Base-by-base conservation (phyloP, 768 basidiomycete genomes). In the Candolleomyces eurysporus region DNA sequence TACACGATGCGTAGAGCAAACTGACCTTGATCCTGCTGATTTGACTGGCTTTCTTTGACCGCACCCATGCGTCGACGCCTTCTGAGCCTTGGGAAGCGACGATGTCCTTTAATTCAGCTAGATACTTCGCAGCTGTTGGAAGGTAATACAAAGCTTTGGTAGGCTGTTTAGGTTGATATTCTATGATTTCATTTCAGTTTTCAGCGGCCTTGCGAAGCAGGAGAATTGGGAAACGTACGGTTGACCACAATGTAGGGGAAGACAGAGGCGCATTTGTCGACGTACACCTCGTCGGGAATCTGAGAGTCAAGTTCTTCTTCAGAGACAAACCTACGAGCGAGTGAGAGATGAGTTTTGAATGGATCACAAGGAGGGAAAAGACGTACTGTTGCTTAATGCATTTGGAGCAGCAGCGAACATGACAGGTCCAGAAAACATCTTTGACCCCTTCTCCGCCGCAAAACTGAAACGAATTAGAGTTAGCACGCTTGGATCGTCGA, bases 381-480 rank as follows among this genome's bases (percentile, higher is more conserved):
- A 63, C 72, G 62, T 46, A 79, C 78, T 71, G 56, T 51, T 68
- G 66, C 53, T 67, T 64, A 5, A 77, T 60, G 50, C 79, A 80
- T 42, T 65, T 67, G 46, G 66, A 69, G 62, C 79, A 80, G 53
- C 74, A 74, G 39, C 78, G 72, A 30, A 74, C 67, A 9, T 76
- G 76, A 51, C 73, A 76, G 17, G 67, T 61, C 77, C 77, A 79
- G 36, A 73, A 71, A 8, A 78, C 63, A 45, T 73, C 69, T 26
- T 69, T 68, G 30, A 74, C 70, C n/a, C 67, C 68, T 4, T 64
- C 54, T 5, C 67, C 65, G 19, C 72, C 57, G 62, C 78, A 79
- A 56, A 73, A 71, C 77, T 79, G 59, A 31, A 53, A 26, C 53
- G 26, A 26, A 26, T 26, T 26, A 26, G 26, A 26, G 26, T 26